Evolutionary conservation across 2,329 filamentous ascomycete species (phyloP), one percentile per base, ranked within the genome.

Genomic region (Alternaria brassicae): DNA sequence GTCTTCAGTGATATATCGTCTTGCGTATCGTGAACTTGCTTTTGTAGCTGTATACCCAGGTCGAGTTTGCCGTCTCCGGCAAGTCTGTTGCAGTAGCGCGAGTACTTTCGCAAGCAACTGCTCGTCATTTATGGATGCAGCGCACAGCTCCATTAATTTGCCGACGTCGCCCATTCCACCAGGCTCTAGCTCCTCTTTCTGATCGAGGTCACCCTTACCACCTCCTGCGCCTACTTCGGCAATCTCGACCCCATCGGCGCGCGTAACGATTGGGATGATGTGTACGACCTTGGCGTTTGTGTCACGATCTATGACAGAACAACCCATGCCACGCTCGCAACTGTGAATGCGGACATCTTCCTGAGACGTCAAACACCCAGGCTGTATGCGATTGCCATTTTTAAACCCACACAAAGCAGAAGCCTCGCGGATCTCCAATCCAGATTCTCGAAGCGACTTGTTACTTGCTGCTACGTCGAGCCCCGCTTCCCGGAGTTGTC

Each of bases 171-270:
- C 67, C 2, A 60, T 67, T 59, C 85, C 82, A 6, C 85, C 73
- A 9, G 87, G 74, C 32, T 90, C 88, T 7, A 95, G 77, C 72
- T 91, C 89, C 23, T 88, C 86, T 21, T 85, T 84, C 45, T 88
- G 86, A 65, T 88, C 85, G 6, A 96, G 78, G 74, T 96, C 92
- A 3, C 89, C 90, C 12, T 88, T 87, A 1, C 93, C 93, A 6
- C 92, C 93, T 6, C 92, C 93, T 27, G 91, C 85, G 1, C 92
- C 93, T 6, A 89, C 71, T 73, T 97, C 94, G 2, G 82, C 83
- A 30, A 96, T 80, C 21, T 92, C 86, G 13, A 78, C 77, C 7
- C 90, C 90, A 52, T 85, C 78, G 4, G 85, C 78, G 27, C 89
- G 87, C 4, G 88, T 87, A 15, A 97, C 84, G 40, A 97, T 88